A percentile compares a stretch with the other conserved stretches of the same genome.
These are phyloP conservation scores for Suillus paluster DNA, from an alignment of 768 basidiomycete genomes.

Conservation along the genomic window DNA sequence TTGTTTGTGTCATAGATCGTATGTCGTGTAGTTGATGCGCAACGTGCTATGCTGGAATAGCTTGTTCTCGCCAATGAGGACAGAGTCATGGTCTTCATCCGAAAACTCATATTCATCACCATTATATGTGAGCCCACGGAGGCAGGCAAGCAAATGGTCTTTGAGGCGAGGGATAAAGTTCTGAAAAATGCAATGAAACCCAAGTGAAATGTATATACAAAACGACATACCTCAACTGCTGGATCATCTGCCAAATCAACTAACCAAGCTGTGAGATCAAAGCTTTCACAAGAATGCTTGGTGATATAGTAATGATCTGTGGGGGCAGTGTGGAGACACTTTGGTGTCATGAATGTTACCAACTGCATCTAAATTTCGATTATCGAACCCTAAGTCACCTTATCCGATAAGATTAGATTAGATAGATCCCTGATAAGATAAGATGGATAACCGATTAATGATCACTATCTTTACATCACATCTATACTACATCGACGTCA, in stretches of 20 bases:
- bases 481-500: no score
- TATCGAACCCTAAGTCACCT: no score
- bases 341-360: no score
- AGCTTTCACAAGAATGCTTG: slow-evolving; percentile 6
- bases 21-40: slow-evolving; percentile 36
- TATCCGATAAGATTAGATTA: no score
- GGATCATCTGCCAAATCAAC: slow-evolving; percentile 24
- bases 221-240: slow-evolving; percentile 18
- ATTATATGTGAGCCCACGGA: slow-evolving; percentile 8
- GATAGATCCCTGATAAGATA: no score
- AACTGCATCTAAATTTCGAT: no score
- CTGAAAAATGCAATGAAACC: slow-evolving; percentile 18
- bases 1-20: no score
- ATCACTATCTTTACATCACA: no score
- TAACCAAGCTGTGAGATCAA: slow-evolving; percentile 18
- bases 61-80: slow-evolving; percentile 31
- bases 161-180: slow-evolving; percentile 30
- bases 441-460: no score
- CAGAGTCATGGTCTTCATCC: slow-evolving; percentile 19
- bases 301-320: slow-evolving; percentile 27
- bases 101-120: slow-evolving; percentile 25
- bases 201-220: not conserved
- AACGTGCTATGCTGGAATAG: slow-evolving; percentile 39
- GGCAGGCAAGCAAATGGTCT: slow-evolving; percentile 15
- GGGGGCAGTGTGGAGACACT: no score